These are phyloP conservation scores for Daldinia sp. DNA, from an alignment of 2,329 filamentous ascomycete species.

Conservation along the genomic window DNA sequence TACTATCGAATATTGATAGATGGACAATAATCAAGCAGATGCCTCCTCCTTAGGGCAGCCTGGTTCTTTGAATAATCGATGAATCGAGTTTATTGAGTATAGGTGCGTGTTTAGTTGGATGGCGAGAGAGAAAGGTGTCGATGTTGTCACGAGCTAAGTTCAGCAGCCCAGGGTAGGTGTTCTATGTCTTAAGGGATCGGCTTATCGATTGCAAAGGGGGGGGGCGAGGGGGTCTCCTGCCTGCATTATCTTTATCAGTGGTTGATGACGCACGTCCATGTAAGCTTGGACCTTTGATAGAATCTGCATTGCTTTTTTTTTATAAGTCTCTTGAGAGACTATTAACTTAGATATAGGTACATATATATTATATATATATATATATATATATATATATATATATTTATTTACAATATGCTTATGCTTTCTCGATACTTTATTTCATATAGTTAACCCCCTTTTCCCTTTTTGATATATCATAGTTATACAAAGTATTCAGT, in stretches of 20 bases:
- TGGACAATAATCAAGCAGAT: constrained; percentile 1
- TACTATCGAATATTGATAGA: constrained; percentile 8
- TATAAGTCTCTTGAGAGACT: neutral
- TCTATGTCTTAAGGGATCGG: constrained; percentile 12
- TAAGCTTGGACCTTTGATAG: too few species aligned
- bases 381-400: too few species aligned
- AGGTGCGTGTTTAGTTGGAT: constrained; percentile 10
- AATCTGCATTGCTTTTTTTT: too few species aligned
- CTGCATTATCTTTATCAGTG: neutral
- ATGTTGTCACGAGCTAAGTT: constrained; percentile 7
- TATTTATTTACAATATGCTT: too few species aligned
- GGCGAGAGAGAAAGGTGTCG: constrained; percentile 5
- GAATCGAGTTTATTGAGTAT: constrained; percentile 20
- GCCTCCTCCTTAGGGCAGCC: constrained; percentile 23
- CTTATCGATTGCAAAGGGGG: constrained; percentile 33
- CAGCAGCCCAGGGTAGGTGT: neutral
- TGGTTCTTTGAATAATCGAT: constrained; percentile 21
- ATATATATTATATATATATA: too few species aligned
- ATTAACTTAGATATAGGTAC: too few species aligned
- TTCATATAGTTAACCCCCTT: neutral
- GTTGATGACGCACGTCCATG: constrained; percentile 28
- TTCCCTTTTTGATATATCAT: neutral
- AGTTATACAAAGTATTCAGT: neutral
- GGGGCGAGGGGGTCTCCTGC: neutral
- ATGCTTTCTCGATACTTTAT: too few species aligned